These are phyloP conservation scores for Metarhizium brunneum DNA, from an alignment of 2,329 filamentous ascomycete species.

Conservation along the genomic window DNA sequence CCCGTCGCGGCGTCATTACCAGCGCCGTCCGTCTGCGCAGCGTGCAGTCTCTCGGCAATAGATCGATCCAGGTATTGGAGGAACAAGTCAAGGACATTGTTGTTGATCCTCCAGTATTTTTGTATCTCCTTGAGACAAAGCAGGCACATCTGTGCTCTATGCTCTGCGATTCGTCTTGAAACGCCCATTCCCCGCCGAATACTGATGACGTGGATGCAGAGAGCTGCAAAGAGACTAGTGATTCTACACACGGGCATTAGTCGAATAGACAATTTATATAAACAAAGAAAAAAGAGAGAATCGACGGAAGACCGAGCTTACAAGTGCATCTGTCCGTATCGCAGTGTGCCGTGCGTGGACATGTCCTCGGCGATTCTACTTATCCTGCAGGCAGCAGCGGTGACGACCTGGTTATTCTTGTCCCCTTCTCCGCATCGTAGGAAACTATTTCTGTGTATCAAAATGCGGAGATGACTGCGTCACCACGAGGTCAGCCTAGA, in stretches of 20 bases:
- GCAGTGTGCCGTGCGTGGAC: constrained; percentile 22
- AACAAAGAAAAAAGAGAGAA: neutral
- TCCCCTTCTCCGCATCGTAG: constrained; percentile 17
- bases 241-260: constrained; percentile 16
- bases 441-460: constrained; percentile 26
- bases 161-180: constrained; percentile 24
- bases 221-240: constrained; percentile 26
- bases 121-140: constrained; percentile 27
- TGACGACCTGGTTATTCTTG: constrained; percentile 19
- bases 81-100: constrained; percentile 27
- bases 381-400: constrained; percentile 23
- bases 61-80: constrained; percentile 28
- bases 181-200: constrained; percentile 24
- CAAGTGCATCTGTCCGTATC: constrained; percentile 30
- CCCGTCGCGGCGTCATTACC: constrained; percentile 1
- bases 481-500: neutral
- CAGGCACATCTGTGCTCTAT: constrained; percentile 28
- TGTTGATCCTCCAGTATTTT: constrained; percentile 32
- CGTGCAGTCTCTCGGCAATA: constrained; percentile 24
- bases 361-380: constrained; percentile 29
- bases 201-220: constrained; percentile 28
- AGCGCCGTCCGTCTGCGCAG: constrained; percentile 8
- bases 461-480: constrained; percentile 23
- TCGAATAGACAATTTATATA: neutral
- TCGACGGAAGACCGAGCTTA: constrained; percentile 8